phyloP scores from a whole-genome alignment of 108 stramenopile species.

The Pseudonitzschia multistriata region DNA sequence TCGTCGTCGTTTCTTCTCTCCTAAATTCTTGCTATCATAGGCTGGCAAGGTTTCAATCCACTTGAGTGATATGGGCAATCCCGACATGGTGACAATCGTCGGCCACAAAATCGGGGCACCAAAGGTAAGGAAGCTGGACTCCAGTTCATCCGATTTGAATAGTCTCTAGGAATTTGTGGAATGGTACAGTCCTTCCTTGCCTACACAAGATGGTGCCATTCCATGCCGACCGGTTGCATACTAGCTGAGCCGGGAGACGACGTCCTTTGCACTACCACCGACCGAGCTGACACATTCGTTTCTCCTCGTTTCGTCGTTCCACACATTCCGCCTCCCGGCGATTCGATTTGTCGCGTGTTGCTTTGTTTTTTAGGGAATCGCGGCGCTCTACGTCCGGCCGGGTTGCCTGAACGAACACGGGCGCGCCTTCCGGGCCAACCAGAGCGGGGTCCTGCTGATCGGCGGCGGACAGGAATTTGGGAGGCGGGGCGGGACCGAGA shows the following conservation, averaged over 20 bases:
- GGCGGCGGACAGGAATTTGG: conserved; percentile 87
- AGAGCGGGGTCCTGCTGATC: conserved; percentile 52
- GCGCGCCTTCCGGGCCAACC: background rate
- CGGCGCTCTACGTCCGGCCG: conserved; percentile 84
- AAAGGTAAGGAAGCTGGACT: no score
- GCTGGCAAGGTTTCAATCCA: conserved; percentile 85
- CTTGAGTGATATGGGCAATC: conserved; percentile 43
- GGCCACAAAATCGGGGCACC: conserved; percentile 96
- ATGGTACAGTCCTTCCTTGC: no score
- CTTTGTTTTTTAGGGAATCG: conserved; percentile 72
- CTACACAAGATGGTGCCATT: no score
- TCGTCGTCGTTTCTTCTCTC: background rate
- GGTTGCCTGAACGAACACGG: conserved; percentile 47
- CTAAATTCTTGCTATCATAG: background rate
- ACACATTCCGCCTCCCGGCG: background rate
- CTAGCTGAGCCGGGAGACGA: no score
- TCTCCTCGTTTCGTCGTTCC: background rate
- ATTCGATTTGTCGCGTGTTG: background rate
- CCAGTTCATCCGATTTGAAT: no score
- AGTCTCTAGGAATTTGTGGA: no score
- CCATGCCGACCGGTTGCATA: no score
- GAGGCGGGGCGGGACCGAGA: conserved; percentile 92
- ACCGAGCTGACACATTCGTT: no score
- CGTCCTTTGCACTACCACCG: no score
- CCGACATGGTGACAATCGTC: conserved; percentile 92